A percentile compares a stretch with the other conserved stretches of the same genome.
These are phyloP conservation scores for Periconia macrospinosa DNA, from an alignment of 2,329 filamentous ascomycete genomes.

Conservation along the genomic window DNA sequence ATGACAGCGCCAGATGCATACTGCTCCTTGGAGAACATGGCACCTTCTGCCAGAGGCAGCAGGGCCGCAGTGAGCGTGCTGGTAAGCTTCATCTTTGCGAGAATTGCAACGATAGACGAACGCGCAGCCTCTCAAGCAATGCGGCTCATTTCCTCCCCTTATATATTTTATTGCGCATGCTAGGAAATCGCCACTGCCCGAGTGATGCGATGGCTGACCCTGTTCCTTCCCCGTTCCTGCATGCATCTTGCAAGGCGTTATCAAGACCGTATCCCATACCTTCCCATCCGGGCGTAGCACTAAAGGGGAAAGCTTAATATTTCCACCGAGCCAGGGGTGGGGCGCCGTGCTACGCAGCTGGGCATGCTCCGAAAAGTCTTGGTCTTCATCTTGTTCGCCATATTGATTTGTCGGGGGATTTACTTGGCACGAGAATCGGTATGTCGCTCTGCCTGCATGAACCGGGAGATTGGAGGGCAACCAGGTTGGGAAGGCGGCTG, in stretches of 20 bases:
- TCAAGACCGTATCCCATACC: constrained; percentile 22
- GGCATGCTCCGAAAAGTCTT: background rate
- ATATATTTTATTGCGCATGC: background rate
- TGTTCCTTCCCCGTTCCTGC: constrained; percentile 8
- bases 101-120: background rate
- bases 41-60: constrained; percentile 34
- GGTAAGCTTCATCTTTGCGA: constrained; percentile 36
- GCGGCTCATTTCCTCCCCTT: background rate
- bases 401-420: background rate
- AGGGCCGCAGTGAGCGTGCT: constrained; percentile 27
- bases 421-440: background rate
- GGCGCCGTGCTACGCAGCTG: background rate
- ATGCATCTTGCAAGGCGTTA: constrained; percentile 14
- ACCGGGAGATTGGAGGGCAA: background rate
- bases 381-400: background rate
- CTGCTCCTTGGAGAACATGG: constrained; percentile 29
- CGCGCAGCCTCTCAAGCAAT: no score
- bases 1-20: constrained; percentile 39
- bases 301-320: background rate
- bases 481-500: background rate
- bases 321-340: background rate
- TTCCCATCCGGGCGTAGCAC: constrained; percentile 33
- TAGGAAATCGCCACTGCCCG: background rate
- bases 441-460: background rate
- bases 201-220: background rate